phyloP scores from a whole-genome alignment of 257 asterid genomes.

The Gentiana dahurica region DNA sequence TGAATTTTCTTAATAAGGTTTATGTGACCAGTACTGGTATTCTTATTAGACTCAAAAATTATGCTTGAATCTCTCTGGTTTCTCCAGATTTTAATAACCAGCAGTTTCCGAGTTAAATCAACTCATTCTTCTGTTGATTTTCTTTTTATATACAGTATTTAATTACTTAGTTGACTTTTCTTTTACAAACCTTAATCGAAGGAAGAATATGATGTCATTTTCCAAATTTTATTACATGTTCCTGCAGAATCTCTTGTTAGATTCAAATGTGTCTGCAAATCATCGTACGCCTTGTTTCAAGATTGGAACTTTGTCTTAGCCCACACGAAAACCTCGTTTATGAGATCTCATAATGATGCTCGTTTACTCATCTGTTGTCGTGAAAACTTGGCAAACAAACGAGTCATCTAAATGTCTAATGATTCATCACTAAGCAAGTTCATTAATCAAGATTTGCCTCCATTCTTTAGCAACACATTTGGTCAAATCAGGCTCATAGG shows the following conservation, averaged over 20 bases:
- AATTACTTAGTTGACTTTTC: too few species aligned
- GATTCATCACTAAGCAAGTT: slow-evolving; percentile 5
- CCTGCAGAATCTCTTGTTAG: slow-evolving; percentile 26
- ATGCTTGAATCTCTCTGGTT: too few species aligned
- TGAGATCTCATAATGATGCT: neutral
- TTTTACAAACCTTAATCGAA: too few species aligned
- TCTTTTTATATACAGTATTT: too few species aligned
- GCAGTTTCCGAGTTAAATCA: too few species aligned
- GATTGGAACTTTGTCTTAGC: slow-evolving; percentile 20
- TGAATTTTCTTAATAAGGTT: slow-evolving; percentile 13
- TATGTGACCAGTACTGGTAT: too few species aligned
- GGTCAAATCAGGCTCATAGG: slow-evolving; percentile 39
- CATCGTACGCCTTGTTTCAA: slow-evolving; percentile 26
- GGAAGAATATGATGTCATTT: slow-evolving; percentile 25
- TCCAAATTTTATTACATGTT: slow-evolving; percentile 34
- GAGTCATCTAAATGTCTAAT: slow-evolving; percentile 23
- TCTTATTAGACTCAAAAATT: too few species aligned
- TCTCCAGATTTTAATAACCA: too few species aligned
- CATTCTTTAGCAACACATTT: slow-evolving; percentile 27
- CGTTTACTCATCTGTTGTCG: slow-evolving; percentile 25
- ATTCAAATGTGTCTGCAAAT: slow-evolving; percentile 39
- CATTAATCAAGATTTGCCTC: slow-evolving; percentile 20
- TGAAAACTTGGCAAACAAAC: slow-evolving; percentile 22
- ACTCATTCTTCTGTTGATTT: too few species aligned
- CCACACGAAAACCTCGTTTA: slow-evolving; percentile 7